Percentiles rank a stretch among this genome's conserved stretches.
These are phyloP conservation scores for Rhodamnia argentea DNA, from an alignment of 345 rosid species.

Conservation along the genomic window DNA sequence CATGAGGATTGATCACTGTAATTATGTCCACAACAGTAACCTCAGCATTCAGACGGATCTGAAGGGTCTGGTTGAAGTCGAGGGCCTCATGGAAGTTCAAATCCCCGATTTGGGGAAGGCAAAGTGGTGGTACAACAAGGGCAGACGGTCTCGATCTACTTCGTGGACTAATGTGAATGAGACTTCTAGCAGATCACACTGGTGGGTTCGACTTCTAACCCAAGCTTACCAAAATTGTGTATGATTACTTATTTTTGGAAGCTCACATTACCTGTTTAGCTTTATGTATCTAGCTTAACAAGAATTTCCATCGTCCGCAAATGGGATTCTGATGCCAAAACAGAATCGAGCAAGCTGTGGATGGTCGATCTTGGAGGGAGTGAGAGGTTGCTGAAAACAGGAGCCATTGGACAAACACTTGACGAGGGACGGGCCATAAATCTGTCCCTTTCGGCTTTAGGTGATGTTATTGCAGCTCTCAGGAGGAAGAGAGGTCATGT, in stretches of 20 bases:
- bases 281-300: constrained; percentile 65
- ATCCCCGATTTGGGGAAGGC: constrained; percentile 53
- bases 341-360: constrained; percentile 84
- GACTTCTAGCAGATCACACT: constrained; percentile 87
- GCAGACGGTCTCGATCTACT: constrained; percentile 64
- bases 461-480: constrained; percentile 88
- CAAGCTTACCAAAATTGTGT: neutral
- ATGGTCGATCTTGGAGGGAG: constrained; percentile 99
- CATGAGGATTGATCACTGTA: constrained; percentile 1
- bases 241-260: constrained; percentile 17
- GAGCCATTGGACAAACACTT: constrained; percentile 72
- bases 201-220: constrained; percentile 42
- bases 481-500: constrained; percentile 82
- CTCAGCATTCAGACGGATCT: constrained; percentile 87
- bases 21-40: constrained; percentile 39
- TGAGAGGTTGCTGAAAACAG: constrained; percentile 73
- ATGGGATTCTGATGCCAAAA: constrained; percentile 38
- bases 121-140: constrained; percentile 73
- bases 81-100: constrained; percentile 70
- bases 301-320: constrained; percentile 61
- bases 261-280: constrained; percentile 47
- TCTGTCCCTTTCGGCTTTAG: constrained; percentile 90
- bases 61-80: constrained; percentile 73
- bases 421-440: constrained; percentile 90
- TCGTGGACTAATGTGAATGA: constrained; percentile 87